Base-by-base conservation (phyloP, 768 basidiomycete genomes). In the Tylopilus balloui region DNA sequence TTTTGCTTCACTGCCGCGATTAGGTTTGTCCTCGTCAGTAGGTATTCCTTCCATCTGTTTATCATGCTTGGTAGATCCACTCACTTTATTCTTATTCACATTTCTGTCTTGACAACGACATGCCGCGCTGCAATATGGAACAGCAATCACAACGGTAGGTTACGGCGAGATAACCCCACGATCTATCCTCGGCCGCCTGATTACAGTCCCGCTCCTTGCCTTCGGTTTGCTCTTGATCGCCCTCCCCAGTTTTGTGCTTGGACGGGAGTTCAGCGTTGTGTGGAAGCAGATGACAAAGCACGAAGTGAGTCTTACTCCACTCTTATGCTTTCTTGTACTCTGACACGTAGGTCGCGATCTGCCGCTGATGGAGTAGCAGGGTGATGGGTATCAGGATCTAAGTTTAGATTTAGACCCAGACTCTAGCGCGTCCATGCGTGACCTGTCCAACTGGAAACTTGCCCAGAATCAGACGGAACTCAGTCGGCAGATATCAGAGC, bases 81-180 rank as follows among this genome's bases (percentile, higher is more conserved):
- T 48, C 10, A 50, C 17, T 9, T 10, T 11, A 0, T 44, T 41
- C 17, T 17, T 17, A 12, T 25, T 27, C 23, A 14, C 10, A 24
- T 9, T 15, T 25, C 24, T 14, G 12, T 19, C 11, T 17, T n/a
- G 12, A 36, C 40, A 13, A 37, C 11, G 11, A 24, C 25, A 21
- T 24, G 3, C 15, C 11, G 11, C 20, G 5, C 3, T 27, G 15
- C 21, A 9, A 27, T 12, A 32, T 34, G n/a, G 14, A 51, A 48
- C 31, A 87, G 85, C 92, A 0, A 92, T 93, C 53, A 87, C 86
- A 3, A 93, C 92, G 0, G 88, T 92, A 1, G 90, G 92, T 12
- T 95, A 92, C 57, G 92, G 92, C 31, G 92, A 95, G 66, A 89
- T 93, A 46, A 90, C 88, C 0, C 92, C 92, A 0, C 80, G 88